Base-by-base conservation (phyloP, 129 eudicot genomes). In the Dittrichia graveolens region DNA sequence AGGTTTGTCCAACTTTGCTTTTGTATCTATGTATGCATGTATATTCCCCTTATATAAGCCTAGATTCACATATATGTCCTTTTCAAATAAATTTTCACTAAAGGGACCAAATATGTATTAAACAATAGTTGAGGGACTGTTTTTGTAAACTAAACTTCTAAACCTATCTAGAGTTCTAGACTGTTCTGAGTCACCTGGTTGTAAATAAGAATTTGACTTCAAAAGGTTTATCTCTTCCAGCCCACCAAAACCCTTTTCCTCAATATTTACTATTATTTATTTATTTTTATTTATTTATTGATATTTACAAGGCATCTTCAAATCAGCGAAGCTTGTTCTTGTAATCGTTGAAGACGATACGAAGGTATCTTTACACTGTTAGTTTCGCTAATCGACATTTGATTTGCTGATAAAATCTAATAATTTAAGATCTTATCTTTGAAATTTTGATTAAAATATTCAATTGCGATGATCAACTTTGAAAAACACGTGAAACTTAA, bases 321-420 rank as follows among this genome's bases (percentile, higher is more conserved):
- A 53, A 53, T 5, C 16, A 14, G 15, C 14, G 11, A 73, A 48
- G 8, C 61, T 47, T 61, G 31, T 61, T 73, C 60, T 73, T 73
- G 69, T 73, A 3, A 45, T 59, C 16, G 37, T 37, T 58, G 37
- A 57, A 3, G 10, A 31, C 48, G 2, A 3, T 6, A 31, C 48
- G 2, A 16, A 75, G 79, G 79, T 75, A 65, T 43, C 24, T 19
- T 50, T 34, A 43, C 59, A 34, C 24, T 56, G 45, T n/a, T 66
- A 42, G 1, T 65, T 75, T 65, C 59, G 45, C 65, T 54, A 75
- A 53, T 75, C 65, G 57, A 75, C 45, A 42, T 44, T 11, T 16
- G 8, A 14, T 24, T 61, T 52, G 42, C 71, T 37, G 18, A 74
- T 24, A 15, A 12, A 49, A 7, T 71, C 1, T 56, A 12, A 7